Base-by-base conservation (phyloP, 306 rosid genomes). In the Malus sylvestris region DNA sequence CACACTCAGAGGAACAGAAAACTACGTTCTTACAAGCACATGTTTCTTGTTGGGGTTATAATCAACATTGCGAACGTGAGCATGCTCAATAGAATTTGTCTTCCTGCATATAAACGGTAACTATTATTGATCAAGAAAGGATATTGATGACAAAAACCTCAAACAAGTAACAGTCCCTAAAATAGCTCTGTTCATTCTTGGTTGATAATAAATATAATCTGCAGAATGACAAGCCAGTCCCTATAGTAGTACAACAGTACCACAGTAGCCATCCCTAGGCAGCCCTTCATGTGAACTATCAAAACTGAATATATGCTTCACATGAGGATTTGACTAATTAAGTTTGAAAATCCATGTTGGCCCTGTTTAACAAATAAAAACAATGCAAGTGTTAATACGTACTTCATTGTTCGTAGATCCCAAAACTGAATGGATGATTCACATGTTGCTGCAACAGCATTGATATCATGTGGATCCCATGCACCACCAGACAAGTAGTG, bases 371-470 rank as follows among this genome's bases (percentile, higher is more conserved):
- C 45, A 63, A 35, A 67, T 60, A 61, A 67, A 68, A 44, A 70
- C 72, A 73, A 38, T 25, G 60, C 23, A 70, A 65, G 11, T 12
- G 19, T 23, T 35, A 44, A 71, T 76, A 76, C 97, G 67, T 89
- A 95, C 98, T 82, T 88, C 97, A 95, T 95, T 79, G 97, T 86
- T 76, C 97, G 89, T 73, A 95, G 78, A 85, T 95, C 98, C 98
- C 97, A 95, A 81, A 92, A 82, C 65, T 92, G 97, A 85, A 92
- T 73, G 32, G 91, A 85, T 32, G 98, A 95, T 87, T 92, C 98
- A 84, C 84, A 86, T 76, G 89, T 92, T 64, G 89, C 90, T 27
- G 93, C 95, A 79, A 95, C 85, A 80, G 93, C 93, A 89, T 91
- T 92, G 79, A 82, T 79, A 77, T 95, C 96, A 84, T 95, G 98